Evolutionary conservation across 208 protist genomes (phyloP).

Genomic region (Leishmania arabica): DNA sequence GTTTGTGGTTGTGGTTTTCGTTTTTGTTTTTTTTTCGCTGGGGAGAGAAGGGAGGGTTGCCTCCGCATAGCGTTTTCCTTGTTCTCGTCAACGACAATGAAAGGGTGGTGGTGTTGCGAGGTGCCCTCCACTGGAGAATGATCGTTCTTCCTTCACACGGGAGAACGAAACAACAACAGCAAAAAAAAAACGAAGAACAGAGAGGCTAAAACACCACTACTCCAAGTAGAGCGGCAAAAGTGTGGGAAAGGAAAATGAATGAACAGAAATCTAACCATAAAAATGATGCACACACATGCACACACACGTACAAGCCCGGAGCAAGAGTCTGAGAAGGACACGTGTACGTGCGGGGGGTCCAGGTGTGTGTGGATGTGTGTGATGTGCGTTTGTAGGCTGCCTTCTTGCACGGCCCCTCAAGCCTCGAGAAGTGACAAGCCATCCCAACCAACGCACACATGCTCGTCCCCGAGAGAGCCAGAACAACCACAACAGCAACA

Average conservation of each 20-base stretch:
- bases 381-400: neutral
- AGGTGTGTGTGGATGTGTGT: neutral
- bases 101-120: neutral
- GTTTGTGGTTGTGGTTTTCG: no score
- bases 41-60: no score
- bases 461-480: neutral
- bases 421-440: neutral
- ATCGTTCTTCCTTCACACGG: neutral
- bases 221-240: neutral
- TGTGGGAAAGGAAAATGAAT: neutral
- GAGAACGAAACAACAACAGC: conserved; percentile 3
- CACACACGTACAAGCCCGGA: neutral
- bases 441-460: neutral
- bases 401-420: neutral
- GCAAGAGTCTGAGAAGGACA: neutral
- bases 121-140: neutral
- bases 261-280: neutral
- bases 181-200: neutral
- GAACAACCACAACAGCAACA: neutral
- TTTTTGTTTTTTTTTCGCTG: no score
- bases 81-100: neutral
- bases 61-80: neutral
- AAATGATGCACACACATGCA: neutral
- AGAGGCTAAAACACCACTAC: neutral
- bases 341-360: neutral